phyloP scores from a whole-genome alignment of 495 filamentous ascomycete genomes.

The Usnea hakonensis region DNA sequence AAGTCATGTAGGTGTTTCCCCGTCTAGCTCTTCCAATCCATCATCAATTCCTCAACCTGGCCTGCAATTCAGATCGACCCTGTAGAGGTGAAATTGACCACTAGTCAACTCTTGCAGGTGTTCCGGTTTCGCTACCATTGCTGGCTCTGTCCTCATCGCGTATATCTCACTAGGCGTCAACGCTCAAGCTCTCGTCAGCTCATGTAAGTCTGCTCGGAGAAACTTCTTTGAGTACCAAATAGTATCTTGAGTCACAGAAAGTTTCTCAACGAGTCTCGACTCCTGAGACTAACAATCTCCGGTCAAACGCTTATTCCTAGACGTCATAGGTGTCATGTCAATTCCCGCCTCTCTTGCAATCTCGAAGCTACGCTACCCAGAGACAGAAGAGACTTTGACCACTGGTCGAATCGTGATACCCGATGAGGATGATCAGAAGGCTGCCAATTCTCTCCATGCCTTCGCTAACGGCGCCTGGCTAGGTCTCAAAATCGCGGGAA shows the following conservation, averaged over 20 bases:
- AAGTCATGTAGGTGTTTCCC: constrained; percentile 55
- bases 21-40: neutral
- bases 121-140: constrained; percentile 61
- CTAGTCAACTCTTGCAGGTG: constrained; percentile 25
- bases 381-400: constrained; percentile 77
- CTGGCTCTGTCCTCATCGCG: constrained; percentile 69
- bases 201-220: constrained; percentile 35
- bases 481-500: constrained; percentile 79
- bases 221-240: neutral
- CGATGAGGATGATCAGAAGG: constrained; percentile 57
- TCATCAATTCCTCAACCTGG: neutral
- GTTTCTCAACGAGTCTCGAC: neutral
- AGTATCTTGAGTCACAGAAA: neutral
- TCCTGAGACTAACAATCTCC: neutral
- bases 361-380: constrained; percentile 81
- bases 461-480: constrained; percentile 85
- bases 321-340: constrained; percentile 57
- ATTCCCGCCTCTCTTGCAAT: constrained; percentile 82
- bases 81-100: neutral
- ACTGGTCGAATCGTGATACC: constrained; percentile 73
- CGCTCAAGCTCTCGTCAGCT: constrained; percentile 80
- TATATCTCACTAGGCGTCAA: constrained; percentile 76
- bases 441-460: constrained; percentile 76
- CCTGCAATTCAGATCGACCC: neutral
- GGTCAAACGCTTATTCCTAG: neutral